phyloP scores from a whole-genome alignment of 306 rosid species.

The Prunus kanzakura region DNA sequence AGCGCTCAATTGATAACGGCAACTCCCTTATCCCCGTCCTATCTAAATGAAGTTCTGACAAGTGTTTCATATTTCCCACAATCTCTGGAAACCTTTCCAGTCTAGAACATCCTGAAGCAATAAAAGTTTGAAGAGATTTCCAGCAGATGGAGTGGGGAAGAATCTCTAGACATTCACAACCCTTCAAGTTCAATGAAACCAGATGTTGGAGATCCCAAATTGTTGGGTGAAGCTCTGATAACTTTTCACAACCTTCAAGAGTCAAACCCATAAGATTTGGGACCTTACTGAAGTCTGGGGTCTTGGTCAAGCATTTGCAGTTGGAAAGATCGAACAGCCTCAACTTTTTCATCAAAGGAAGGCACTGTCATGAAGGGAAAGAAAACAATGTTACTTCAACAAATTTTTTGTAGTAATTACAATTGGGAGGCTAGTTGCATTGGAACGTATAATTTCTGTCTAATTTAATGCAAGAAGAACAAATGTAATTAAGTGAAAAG shows the following conservation, averaged over 20 bases:
- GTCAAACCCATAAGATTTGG: constrained; percentile 13
- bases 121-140: neutral
- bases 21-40: neutral
- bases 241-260: neutral
- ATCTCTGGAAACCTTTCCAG: neutral
- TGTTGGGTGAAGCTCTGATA: no score
- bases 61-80: neutral
- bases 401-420: no score
- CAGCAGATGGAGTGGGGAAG: neutral
- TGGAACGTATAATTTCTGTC: no score
- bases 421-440: no score
- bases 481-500: neutral
- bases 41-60: neutral
- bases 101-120: constrained; percentile 12
- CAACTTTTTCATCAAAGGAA: neutral
- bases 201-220: no score
- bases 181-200: neutral
- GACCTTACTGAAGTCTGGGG: neutral
- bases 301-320: neutral
- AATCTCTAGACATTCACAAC: constrained; percentile 3
- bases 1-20: neutral
- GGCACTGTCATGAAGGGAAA: neutral
- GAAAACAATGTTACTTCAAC: neutral
- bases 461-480: no score
- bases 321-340: neutral